Evolutionary conservation across 345 rosid genomes (phyloP).

Genomic region (Boechera stricta): DNA sequence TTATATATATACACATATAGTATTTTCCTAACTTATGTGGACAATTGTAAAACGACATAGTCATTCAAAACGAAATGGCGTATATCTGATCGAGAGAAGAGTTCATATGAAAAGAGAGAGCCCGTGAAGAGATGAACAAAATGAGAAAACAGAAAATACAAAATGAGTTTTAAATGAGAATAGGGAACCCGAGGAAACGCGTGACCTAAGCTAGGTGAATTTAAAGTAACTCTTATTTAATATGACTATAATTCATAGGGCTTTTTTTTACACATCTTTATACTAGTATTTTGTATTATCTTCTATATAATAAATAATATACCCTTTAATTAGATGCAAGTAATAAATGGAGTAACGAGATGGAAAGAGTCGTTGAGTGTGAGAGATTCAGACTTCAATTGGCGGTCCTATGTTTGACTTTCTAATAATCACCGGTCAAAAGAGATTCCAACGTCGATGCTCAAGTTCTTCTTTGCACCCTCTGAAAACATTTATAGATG

Average conservation of each 20-base stretch:
- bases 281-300: not conserved
- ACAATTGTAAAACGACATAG: not conserved
- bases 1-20: too few relatives aligned
- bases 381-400: slow-evolving; percentile 19
- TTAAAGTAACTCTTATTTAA: slow-evolving; percentile 10
- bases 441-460: not conserved
- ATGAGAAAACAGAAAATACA: not conserved
- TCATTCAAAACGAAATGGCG: slow-evolving; percentile 7
- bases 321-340: slow-evolving; percentile 6
- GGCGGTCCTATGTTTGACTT: slow-evolving; percentile 34
- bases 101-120: slow-evolving; percentile 22
- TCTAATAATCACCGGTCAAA: not conserved
- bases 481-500: not conserved
- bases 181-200: slow-evolving; percentile 73
- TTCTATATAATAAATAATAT: slow-evolving; percentile 2
- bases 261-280: not conserved
- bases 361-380: slow-evolving; percentile 21
- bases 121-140: slow-evolving; percentile 28
- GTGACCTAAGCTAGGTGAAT: slow-evolving; percentile 51
- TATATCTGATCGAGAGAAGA: slow-evolving; percentile 8
- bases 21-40: not conserved
- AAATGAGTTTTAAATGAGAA: slow-evolving; percentile 42
- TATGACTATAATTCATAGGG: not conserved
- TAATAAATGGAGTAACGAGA: slow-evolving; percentile 40
- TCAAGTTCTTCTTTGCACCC: not conserved